Percentiles rank a stretch among this genome's conserved stretches.
Conservation (phyloP, 2,329 filamentous ascomycete species). For the Juglanconis sp. region DNA sequence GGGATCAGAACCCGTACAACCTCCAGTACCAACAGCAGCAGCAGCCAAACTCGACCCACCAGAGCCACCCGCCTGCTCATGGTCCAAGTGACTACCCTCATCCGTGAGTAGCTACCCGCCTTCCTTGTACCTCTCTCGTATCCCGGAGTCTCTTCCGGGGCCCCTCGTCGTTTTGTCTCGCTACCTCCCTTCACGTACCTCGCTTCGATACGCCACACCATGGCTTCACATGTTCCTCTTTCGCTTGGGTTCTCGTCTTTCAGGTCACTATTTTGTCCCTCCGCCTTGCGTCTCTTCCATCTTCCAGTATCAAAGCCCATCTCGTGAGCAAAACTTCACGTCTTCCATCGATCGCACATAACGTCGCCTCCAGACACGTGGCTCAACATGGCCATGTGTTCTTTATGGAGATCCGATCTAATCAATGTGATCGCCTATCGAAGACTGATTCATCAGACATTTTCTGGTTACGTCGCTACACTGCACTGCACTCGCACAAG, state of each 20-base stretch:
- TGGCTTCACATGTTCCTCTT: slow-evolving; percentile 15
- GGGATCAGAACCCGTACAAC: background rate
- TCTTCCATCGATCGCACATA: background rate
- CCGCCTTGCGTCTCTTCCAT: background rate
- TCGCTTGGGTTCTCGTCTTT: background rate
- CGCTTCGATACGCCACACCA: background rate
- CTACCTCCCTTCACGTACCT: background rate
- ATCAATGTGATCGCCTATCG: background rate
- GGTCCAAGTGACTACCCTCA: slow-evolving; percentile 43
- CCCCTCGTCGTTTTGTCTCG: background rate
- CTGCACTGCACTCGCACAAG: slow-evolving; percentile 1
- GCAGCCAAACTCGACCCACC: slow-evolving; percentile 49
- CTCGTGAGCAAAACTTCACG: background rate
- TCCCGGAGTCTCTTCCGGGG: background rate
- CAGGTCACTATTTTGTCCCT: background rate
- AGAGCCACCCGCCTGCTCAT: slow-evolving; percentile 28
- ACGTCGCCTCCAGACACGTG: background rate
- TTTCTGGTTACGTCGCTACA: background rate
- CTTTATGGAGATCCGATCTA: background rate
- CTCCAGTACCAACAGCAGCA: slow-evolving; percentile 43
- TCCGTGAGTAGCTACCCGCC: slow-evolving; percentile 49
- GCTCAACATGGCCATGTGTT: background rate
- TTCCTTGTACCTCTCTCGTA: slow-evolving; percentile 28
- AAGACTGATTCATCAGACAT: background rate
- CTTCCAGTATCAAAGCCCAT: too few species aligned